Evolutionary conservation across 257 asterid genomes (phyloP).

Genomic region (Solanum etuberosum): DNA sequence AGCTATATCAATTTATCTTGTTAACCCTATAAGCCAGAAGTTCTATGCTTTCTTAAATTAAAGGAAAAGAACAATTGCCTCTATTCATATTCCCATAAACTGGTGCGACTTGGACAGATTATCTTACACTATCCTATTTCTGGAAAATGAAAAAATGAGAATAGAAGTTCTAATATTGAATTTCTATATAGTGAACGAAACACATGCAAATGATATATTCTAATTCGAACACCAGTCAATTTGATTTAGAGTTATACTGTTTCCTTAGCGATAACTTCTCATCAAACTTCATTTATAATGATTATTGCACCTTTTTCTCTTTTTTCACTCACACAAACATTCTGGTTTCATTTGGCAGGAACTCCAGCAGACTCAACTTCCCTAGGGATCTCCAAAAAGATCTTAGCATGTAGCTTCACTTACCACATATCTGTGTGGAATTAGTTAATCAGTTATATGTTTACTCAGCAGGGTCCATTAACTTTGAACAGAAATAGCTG

Average conservation of each 20-base stretch:
- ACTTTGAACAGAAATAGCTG: no score
- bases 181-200: neutral
- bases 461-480: no score
- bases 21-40: neutral
- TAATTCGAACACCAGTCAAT: neutral
- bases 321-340: neutral
- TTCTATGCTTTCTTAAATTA: neutral
- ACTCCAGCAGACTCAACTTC: constrained; percentile 85
- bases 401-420: no score
- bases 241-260: neutral
- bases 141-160: neutral
- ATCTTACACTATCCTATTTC: neutral
- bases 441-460: no score
- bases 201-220: neutral
- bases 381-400: constrained; percentile 53
- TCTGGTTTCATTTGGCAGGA: constrained; percentile 26
- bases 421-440: no score
- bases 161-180: neutral
- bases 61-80: neutral
- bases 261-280: neutral
- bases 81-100: neutral
- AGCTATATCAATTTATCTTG: neutral
- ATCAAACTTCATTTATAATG: neutral
- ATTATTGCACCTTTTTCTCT: neutral
- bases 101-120: neutral